These are phyloP conservation scores for Hysterium pulicare DNA, from an alignment of 2,329 filamentous ascomycete genomes.

Conservation along the genomic window DNA sequence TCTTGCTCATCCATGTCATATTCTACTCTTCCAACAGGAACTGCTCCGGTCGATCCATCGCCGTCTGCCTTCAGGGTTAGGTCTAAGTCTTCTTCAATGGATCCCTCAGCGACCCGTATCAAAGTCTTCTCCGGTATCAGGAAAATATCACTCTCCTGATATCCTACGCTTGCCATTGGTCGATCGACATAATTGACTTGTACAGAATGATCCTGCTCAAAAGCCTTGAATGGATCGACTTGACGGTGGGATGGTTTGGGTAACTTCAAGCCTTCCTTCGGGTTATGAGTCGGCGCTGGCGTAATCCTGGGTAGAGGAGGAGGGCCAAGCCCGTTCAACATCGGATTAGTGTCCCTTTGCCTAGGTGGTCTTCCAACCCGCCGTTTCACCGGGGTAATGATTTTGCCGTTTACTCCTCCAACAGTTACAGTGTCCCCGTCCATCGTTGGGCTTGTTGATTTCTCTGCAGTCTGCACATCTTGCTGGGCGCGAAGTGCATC, in stretches of 20 bases:
- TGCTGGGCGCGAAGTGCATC: constrained; percentile 35
- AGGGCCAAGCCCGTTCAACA: constrained; percentile 58
- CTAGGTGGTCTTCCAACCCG: constrained; percentile 64
- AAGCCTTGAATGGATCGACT: constrained; percentile 74
- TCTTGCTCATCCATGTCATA: constrained; percentile 99
- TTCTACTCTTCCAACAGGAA: constrained; percentile 73
- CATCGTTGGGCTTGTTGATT: constrained; percentile 3
- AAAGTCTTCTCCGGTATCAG: constrained; percentile 71
- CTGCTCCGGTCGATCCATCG: constrained; percentile 52
- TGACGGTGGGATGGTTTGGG: constrained; percentile 72
- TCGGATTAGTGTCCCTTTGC: constrained; percentile 57
- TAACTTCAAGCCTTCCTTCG: constrained; percentile 74
- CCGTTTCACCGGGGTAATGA: constrained; percentile 50
- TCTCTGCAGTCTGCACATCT: constrained; percentile 16
- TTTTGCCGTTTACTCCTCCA: constrained; percentile 11
- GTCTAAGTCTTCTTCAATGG: constrained; percentile 62
- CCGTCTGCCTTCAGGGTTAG: constrained; percentile 57
- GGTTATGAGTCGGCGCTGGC: constrained; percentile 75
- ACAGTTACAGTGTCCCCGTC: constrained; percentile 19
- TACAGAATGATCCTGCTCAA: constrained; percentile 80
- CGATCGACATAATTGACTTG: constrained; percentile 92
- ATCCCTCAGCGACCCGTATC: constrained; percentile 59
- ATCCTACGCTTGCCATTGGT: constrained; percentile 92
- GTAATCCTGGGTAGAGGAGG: constrained; percentile 63
- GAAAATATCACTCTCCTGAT: constrained; percentile 91